Base-by-base conservation (phyloP, 768 basidiomycete species). In the Paxillus rubicundulus region DNA sequence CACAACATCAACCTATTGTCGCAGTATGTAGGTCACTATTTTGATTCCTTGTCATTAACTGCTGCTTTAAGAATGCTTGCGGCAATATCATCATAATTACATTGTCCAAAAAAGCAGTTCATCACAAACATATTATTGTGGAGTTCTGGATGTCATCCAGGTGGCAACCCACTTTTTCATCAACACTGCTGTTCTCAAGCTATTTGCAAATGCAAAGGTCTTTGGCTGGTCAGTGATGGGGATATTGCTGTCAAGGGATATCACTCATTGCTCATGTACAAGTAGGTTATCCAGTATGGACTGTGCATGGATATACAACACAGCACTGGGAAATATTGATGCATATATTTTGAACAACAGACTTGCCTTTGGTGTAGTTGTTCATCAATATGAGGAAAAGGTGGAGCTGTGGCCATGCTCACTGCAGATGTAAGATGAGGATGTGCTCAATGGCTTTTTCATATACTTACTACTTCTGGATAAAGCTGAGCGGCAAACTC, bases 1-100 rank as follows among this genome's bases (percentile, higher is more conserved):
- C 47, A 58, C 60, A 1, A 60, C 59, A 3, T 64, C 61, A 14
- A 52, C 65, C 1, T 68, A 69, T 53, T 69, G 68, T 47, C 55
- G 53, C 33, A 12, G 57, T 59, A 42, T 20, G 21, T 42, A 39
- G 38, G 47, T 45, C 37, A 38, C 14, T 14, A 62, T 58, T 21
- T 39, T 9, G 33, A 34, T 47, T 20, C 32, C 30, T n/a, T 48
- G 53, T 38, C 59, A 63, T 45, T 53, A 10, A 34, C 33, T 59
- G 45, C 28, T 20, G 17, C 18, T 5, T 21, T 21, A 39, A 63
- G 64, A 44, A 33, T 66, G 64, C 34, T 33, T 57, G n/a, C 18
- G 27, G 5, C 50, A 52, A 37, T 66, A 66, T 47, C 50, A 64
- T 45, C 52, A n/a, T 32, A 47, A 47, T 45, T 52, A 52, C 38